Base-by-base conservation (phyloP, 2,329 filamentous ascomycete species). In the Acrodontium crateriforme region DNA sequence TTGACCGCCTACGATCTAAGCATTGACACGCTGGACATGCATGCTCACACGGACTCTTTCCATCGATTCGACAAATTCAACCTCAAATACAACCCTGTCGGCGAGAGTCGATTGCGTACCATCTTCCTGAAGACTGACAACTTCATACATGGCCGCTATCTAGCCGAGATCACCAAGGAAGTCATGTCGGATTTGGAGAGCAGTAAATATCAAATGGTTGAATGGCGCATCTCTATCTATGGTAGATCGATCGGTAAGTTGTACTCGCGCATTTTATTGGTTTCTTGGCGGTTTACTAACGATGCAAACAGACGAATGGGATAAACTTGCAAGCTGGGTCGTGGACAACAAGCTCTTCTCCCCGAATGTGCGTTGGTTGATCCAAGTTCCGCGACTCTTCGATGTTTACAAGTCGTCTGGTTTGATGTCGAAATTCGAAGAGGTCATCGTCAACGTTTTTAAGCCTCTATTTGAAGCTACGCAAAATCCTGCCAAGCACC, bases 61-160 rank as follows among this genome's bases (percentile, higher is more conserved):
- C 89, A 98, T 56, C 81, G 89, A 3, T 98, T 98, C 52, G 89
- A 98, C 63, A 98, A 98, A 55, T 98, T 98, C 67, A 98, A 98
- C 52, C 64, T 98, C 31, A 98, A 98, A 54, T 98, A 98, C 53
- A 98, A 98, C 44, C 89, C 89, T 1, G 76, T 98, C 36, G 89
- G 89, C 27, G 89, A 98, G 57, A 95, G 89, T 23, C 76, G 89
- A 30, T 62, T 98, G 31, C 74, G 89, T 46, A 93, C 89, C n/a
- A 98, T 98, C 43, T 98, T 98, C 53, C 63, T 98, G 30, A 98
- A 98, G 62, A 98, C 89, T 7, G 89, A 98, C 57, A 98, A 98
- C 52, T 87, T 84, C 54, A 93, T 98, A 50, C 75, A 93, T 41
- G 89, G 89, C 18, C 78, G 87, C 27, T 98, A 98, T 51, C 63